Evolutionary conservation across 192 early-diverging fungal species (phyloP).

Genomic region (Mycoemilia scoparia): DNA sequence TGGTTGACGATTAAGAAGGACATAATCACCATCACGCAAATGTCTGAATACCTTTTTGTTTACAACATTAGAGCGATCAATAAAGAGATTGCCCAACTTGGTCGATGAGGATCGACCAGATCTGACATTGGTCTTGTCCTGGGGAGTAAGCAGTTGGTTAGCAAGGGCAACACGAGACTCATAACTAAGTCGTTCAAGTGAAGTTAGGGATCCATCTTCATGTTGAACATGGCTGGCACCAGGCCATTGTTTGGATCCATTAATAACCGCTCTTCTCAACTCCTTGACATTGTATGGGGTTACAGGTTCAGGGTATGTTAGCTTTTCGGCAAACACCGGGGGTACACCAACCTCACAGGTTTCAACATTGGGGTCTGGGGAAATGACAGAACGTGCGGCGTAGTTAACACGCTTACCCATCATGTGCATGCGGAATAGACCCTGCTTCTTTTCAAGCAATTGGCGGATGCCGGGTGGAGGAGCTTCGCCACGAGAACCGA

Average conservation of each 20-base stretch:
- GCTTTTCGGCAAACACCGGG: conserved; percentile 79
- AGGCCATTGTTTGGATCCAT: conserved; percentile 90
- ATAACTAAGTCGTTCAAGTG: conserved; percentile 57
- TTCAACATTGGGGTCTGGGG: conserved; percentile 94
- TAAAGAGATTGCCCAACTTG: conserved; percentile 29
- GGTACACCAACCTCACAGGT: conserved; percentile 96
- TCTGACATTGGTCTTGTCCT: conserved; percentile 32
- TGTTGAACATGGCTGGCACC: conserved; percentile 88
- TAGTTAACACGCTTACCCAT: conserved; percentile 99
- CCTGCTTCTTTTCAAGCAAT: conserved; percentile 97
- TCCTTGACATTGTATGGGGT: conserved; percentile 88
- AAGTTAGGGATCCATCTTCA: conserved; percentile 81
- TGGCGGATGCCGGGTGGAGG: conserved; percentile 86
- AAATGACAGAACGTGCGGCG: conserved; percentile 93
- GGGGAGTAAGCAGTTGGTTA: conserved; percentile 74
- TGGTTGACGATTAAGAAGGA: conserved; percentile 96
- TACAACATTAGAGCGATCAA: conserved; percentile 40
- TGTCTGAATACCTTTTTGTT: conserved; percentile 98
- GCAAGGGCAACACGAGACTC: conserved; percentile 86
- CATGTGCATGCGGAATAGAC: conserved; percentile 98
- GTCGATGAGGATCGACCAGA: conserved; percentile 20
- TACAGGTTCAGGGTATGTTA: conserved; percentile 97
- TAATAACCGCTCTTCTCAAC: conserved; percentile 79
- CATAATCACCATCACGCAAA: conserved; percentile 89
- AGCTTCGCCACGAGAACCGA: conserved; percentile 34